Percentiles rank a stretch among this genome's conserved stretches.
Conservation (phyloP, 768 basidiomycete genomes). For the Lepiota venenata region DNA sequence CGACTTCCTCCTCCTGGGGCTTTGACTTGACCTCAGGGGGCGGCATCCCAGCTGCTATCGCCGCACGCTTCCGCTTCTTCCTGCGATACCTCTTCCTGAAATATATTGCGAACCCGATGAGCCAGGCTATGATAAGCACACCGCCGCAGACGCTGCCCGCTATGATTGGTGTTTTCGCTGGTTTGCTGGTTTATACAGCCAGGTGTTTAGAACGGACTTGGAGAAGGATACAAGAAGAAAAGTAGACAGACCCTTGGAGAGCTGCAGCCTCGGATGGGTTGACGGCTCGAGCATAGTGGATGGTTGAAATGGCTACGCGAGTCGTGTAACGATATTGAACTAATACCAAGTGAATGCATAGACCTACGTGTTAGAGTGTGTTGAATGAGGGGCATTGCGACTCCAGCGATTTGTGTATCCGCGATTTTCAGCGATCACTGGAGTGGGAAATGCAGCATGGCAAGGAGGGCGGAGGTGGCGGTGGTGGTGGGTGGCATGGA, state of each 20-base stretch:
- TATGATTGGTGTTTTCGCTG: conserved; percentile 57
- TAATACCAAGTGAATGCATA: too few species aligned
- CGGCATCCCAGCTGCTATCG: conserved; percentile 38
- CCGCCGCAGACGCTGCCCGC: conserved; percentile 58
- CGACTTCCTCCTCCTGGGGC: conserved; percentile 39
- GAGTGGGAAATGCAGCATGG: not conserved
- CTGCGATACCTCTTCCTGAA: conserved; percentile 50
- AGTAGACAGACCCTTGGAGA: conserved; percentile 32
- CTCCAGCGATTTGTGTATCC: not conserved
- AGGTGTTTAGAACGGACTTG: not conserved
- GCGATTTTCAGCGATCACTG: not conserved
- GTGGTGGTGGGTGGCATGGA: not conserved
- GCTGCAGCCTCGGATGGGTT: conserved; percentile 37
- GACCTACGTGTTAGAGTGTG: conserved; percentile 1
- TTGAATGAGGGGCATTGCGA: not conserved
- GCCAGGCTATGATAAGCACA: conserved; percentile 47
- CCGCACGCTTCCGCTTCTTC: conserved; percentile 40
- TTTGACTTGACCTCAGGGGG: conserved; percentile 34
- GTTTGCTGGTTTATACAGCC: conserved; percentile 33
- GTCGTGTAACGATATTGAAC: not conserved
- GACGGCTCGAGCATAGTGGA: conserved; percentile 19
- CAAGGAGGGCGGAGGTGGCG: not conserved
- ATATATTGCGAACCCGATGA: conserved; percentile 55
- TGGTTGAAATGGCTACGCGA: conserved; percentile 7
- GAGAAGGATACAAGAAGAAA: not conserved